Percentiles rank a stretch among this genome's conserved stretches.
Evolutionary conservation across 768 basidiomycete genomes (phyloP).

Genomic region (Dacryopinax spathularia): DNA sequence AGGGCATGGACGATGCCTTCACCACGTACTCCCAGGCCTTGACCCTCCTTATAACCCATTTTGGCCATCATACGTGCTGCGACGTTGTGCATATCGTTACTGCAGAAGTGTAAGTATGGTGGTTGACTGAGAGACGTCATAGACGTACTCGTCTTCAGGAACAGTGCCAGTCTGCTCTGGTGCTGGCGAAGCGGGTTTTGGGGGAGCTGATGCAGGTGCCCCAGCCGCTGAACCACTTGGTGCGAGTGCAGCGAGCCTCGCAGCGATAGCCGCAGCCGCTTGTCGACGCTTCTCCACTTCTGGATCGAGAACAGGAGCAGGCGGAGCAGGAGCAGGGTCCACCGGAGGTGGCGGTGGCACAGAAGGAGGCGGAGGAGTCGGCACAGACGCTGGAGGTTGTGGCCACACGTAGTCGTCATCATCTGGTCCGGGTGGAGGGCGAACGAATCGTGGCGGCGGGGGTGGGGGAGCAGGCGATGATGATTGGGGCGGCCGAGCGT

Average conservation of each 20-base stretch:
- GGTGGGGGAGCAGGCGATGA: slow-evolving; percentile 13
- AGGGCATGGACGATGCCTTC: slow-evolving; percentile 82
- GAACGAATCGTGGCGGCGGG: neutral
- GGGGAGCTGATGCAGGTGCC: slow-evolving; percentile 17
- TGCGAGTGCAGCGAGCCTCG: slow-evolving; percentile 27
- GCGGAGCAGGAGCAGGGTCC: slow-evolving; percentile 35
- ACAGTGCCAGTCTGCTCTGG: slow-evolving; percentile 21
- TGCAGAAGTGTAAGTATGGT: slow-evolving; percentile 12
- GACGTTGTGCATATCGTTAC: slow-evolving; percentile 56
- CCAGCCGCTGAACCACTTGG: slow-evolving; percentile 34
- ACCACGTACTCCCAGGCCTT: slow-evolving; percentile 75
- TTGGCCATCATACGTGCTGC: slow-evolving; percentile 86
- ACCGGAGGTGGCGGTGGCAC: slow-evolving; percentile 10
- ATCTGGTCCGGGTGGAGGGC: neutral
- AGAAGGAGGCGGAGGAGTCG: slow-evolving; percentile 18
- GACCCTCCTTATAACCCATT: slow-evolving; percentile 90
- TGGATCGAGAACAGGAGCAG: slow-evolving; percentile 41
- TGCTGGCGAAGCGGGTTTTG: slow-evolving; percentile 20
- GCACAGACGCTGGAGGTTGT: slow-evolving; percentile 18
- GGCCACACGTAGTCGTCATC: neutral
- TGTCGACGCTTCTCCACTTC: slow-evolving; percentile 39
- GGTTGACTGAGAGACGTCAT: neutral
- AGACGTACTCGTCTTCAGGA: slow-evolving; percentile 17
- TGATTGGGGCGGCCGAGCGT: neutral
- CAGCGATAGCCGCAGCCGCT: slow-evolving; percentile 71